Evolutionary conservation across 208 protist species (phyloP), one percentile per base, ranked within the genome.

Genomic region (Acanthamoeba royreba): DNA sequence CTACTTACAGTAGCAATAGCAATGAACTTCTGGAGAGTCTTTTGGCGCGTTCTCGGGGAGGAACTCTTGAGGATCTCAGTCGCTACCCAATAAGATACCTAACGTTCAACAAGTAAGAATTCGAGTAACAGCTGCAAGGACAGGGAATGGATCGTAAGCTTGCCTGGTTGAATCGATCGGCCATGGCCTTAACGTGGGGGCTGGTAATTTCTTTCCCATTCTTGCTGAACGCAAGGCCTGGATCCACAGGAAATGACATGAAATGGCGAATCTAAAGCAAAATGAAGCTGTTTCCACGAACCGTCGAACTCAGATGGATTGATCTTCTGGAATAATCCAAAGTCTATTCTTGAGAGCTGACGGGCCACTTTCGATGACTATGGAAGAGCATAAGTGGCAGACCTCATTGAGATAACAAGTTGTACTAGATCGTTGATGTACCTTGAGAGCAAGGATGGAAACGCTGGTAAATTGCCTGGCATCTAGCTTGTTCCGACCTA

Each of bases 11-110:
- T 31, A 19, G 79, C 79, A n/a, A 87, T 87, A 45, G 79, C 79
- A 35, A 87, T 87, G 79, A 52, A 87, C 49, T 87, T 87, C 49
- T 87, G 79, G 42, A 87, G 79, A 3, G 79, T 61, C 79, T 61
- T 87, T 61, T 61, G 49, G 31, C 79, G 79, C 25, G 79, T 11
- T 22, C 79, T 22, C 11, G 79, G 13, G 5, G 79, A 61, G 7
- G 79, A 31, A 25, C 79, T 87, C 79, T 52, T 87, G 8, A 87
- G 17, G 49, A 87, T 61, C 43, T 87, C 79, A 5, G 79, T 87
- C n/a, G 79, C 79, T 35, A 87, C 79, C 79, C 79, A 87, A n/a
- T 87, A 87, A 2, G 79, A 87, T 4, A 87, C 79, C 79, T 61
- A 28, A 28, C n/a, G 19, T 61, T 61, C n/a, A 61, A n/a, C 19